phyloP scores from a whole-genome alignment of 306 rosid species.

The Ceratonia siliqua region DNA sequence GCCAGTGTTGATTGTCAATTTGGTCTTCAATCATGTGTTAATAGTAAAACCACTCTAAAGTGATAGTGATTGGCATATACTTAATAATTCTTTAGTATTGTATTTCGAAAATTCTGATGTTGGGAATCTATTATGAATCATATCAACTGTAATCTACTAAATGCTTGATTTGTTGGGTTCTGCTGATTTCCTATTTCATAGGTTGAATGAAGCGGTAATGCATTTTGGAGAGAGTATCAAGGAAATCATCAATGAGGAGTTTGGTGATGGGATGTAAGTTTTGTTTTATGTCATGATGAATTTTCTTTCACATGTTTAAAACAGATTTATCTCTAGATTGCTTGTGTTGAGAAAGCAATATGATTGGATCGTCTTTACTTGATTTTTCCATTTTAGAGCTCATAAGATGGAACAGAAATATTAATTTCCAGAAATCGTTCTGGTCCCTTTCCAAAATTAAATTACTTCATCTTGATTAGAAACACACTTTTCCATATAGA shows the following conservation, averaged over 20 bases:
- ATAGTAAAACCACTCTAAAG: no score
- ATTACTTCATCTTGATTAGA: background rate
- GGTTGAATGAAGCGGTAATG: slow-evolving; percentile 95
- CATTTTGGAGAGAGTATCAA: slow-evolving; percentile 99
- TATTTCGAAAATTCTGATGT: background rate
- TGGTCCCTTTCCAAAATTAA: background rate
- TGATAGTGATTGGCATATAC: background rate
- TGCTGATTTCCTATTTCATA: slow-evolving; percentile 38
- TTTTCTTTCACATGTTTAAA: slow-evolving; percentile 13
- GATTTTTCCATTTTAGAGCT: background rate
- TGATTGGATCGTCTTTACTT: slow-evolving; percentile 9
- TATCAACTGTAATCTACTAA: background rate
- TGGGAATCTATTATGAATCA: slow-evolving; percentile 7
- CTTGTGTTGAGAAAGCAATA: background rate
- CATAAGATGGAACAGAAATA: background rate
- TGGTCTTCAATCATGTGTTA: no score
- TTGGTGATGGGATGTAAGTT: slow-evolving; percentile 99
- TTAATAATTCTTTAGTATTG: background rate
- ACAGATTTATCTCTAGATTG: background rate
- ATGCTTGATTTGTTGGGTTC: slow-evolving; percentile 14
- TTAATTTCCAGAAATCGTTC: background rate
- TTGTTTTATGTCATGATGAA: background rate
- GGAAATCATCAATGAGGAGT: slow-evolving; percentile 89
- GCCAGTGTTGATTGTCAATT: background rate
- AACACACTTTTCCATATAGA: background rate